Evolutionary conservation across 108 stramenopile species (phyloP), one percentile per base, ranked within the genome.

Genomic region (Skeletonema costatum): DNA sequence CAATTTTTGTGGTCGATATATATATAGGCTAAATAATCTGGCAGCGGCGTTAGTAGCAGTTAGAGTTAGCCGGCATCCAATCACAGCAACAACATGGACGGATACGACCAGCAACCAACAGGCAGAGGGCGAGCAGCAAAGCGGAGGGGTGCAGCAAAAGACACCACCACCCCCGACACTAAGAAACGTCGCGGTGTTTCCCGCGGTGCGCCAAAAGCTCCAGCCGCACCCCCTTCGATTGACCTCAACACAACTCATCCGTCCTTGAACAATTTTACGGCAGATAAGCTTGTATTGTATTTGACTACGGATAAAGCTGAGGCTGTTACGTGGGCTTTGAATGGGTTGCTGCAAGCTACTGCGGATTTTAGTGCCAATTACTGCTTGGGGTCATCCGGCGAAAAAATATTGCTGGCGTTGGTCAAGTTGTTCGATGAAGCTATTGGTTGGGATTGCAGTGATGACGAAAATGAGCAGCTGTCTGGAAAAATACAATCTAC

Each of bases 291-390:
- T 14, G 81, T 75, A 11, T 67, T 59, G 48, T 44, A 41, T 35
- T 25, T 82, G 48, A 60, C 33, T 3, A 50, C 75, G n/a, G 66
- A 76, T n/a, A 63, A 72, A 33, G 46, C 75, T 17, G 81, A 72
- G 5, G 58, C 75, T 58, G 81, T 82, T 58, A 66, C 81, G 21
- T 71, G 64, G 67, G 88, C 91, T 14, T 69, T 92, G 72, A 92
- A 92, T 75, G 85, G 83, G 16, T 64, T 92, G 59, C 51, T 92
- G 70, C 77, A 66, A 30, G 71, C 85, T 29, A 87, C 83, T 42
- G 76, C 88, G 2, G 83, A 86, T 63, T 78, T 84, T 71, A 88
- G 87, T 29, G 66, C 61, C 19, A 92, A 90, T 73, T 90, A 88
- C 61, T 85, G 81, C 31, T 70, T 92, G 66, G 89, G 86, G 5